Evolutionary conservation across 768 basidiomycete species (phyloP).

Genomic region (Lentinula lateritia): DNA sequence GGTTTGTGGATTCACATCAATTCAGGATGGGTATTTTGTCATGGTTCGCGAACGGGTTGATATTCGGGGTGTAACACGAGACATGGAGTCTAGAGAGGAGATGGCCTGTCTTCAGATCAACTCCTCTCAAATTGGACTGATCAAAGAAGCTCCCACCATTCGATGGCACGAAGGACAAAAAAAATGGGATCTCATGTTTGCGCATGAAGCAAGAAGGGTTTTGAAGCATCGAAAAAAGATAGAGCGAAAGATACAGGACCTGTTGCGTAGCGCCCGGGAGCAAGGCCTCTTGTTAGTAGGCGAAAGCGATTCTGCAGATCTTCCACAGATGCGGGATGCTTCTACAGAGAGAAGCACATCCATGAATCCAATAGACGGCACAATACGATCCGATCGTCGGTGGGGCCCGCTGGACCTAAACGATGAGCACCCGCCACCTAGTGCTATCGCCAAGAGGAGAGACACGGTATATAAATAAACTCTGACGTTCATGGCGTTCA

Average conservation of each 20-base stretch:
- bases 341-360: slow-evolving; percentile 9
- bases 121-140: slow-evolving; percentile 55
- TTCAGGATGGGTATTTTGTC: slow-evolving; percentile 16
- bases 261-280: slow-evolving; percentile 39
- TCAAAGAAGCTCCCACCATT: slow-evolving; percentile 67
- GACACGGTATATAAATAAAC: slow-evolving; percentile 47
- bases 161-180: slow-evolving; percentile 62
- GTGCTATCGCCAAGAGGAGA: slow-evolving; percentile 62
- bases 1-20: neutral
- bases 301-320: slow-evolving; percentile 3
- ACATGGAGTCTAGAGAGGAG: slow-evolving; percentile 56
- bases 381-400: slow-evolving; percentile 34
- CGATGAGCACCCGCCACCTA: slow-evolving; percentile 65
- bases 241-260: slow-evolving; percentile 35
- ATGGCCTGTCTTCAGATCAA: slow-evolving; percentile 49
- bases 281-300: slow-evolving; percentile 32
- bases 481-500: neutral
- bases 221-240: slow-evolving; percentile 38
- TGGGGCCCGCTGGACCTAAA: slow-evolving; percentile 57
- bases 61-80: slow-evolving; percentile 49
- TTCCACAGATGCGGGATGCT: slow-evolving; percentile 1
- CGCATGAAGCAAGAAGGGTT: slow-evolving; percentile 32
- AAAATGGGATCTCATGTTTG: slow-evolving; percentile 55
- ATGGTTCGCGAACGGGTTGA: slow-evolving; percentile 77
- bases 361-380: slow-evolving; percentile 13